phyloP scores from a whole-genome alignment of 441 rosid species.

The Hura crepitans region DNA sequence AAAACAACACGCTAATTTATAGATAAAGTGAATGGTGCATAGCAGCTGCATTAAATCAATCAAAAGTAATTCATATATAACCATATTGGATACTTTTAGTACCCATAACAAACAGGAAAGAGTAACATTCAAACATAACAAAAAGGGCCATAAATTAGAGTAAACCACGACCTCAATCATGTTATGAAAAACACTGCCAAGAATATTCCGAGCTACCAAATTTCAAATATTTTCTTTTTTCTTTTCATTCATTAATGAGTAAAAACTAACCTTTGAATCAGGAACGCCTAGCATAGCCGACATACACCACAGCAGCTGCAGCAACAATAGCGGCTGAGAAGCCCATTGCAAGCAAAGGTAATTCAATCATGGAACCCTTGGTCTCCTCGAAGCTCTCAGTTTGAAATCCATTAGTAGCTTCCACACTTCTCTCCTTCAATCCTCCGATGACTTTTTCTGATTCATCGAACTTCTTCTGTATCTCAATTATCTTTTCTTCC shows the following conservation, averaged over 20 bases:
- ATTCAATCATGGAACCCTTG: slow-evolving; percentile 30
- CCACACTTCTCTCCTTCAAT: slow-evolving; percentile 38
- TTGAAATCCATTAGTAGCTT: slow-evolving; percentile 34
- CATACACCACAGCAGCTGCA: slow-evolving; percentile 45
- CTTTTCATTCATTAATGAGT: not conserved
- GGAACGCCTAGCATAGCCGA: slow-evolving; percentile 38
- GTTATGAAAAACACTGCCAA: slow-evolving; percentile 21
- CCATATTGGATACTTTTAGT: too few species aligned
- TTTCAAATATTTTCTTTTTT: slow-evolving; percentile 19
- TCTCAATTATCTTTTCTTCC: slow-evolving; percentile 36
- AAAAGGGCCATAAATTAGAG: not conserved
- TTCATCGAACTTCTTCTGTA: slow-evolving; percentile 42
- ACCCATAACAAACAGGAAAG: not conserved
- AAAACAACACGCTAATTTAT: not conserved
- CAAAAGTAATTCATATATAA: not conserved
- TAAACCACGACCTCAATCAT: slow-evolving; percentile 21
- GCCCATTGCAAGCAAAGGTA: slow-evolving; percentile 46
- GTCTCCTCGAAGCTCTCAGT: slow-evolving; percentile 18
- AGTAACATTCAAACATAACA: not conserved
- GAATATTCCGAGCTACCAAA: slow-evolving; percentile 28
- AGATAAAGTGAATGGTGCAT: not conserved
- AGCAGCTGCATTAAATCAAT: not conserved
- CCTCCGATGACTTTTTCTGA: slow-evolving; percentile 32
- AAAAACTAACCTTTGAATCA: slow-evolving; percentile 28
- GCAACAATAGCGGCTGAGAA: slow-evolving; percentile 46